Percentiles rank a stretch among this genome's conserved stretches.
phyloP scores from a whole-genome alignment of 768 basidiomycete species.

The Lactarius psammicola region DNA sequence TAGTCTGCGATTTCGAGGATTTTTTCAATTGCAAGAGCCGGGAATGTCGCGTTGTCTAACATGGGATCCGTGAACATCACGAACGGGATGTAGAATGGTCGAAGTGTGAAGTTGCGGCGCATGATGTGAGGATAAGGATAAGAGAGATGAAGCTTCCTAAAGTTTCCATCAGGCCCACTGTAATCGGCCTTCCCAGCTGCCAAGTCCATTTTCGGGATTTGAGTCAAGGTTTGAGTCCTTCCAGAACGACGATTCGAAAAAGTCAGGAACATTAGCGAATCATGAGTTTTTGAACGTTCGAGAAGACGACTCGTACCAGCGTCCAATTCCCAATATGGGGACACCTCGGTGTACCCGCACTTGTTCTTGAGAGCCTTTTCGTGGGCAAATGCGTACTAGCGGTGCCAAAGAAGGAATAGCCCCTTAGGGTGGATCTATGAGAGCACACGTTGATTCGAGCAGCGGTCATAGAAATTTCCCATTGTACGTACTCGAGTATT shows the following conservation, averaged over 20 bases:
- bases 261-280: constrained; percentile 30
- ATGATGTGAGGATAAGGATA: constrained; percentile 38
- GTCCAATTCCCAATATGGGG: constrained; percentile 37
- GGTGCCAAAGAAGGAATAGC: constrained; percentile 35
- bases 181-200: constrained; percentile 33
- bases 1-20: constrained; percentile 35
- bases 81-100: constrained; percentile 31
- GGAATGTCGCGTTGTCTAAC: constrained; percentile 33
- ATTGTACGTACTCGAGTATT: constrained; percentile 18
- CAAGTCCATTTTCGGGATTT: constrained; percentile 31
- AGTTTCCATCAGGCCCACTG: constrained; percentile 34
- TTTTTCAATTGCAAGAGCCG: constrained; percentile 29
- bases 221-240: constrained; percentile 27
- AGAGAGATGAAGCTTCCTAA: constrained; percentile 32
- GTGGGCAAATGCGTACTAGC: constrained; percentile 30
- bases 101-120: constrained; percentile 38
- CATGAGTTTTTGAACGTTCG: not conserved
- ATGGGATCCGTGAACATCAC: constrained; percentile 29
- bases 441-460: not conserved
- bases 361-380: constrained; percentile 30
- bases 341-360: constrained; percentile 31
- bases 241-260: constrained; percentile 30
- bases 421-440: constrained; percentile 33
- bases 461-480: not conserved
- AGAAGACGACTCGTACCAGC: too few relatives aligned